Evolutionary conservation across 2,329 filamentous ascomycete genomes (phyloP), one percentile per base, ranked within the genome.

Genomic region (Fusarium solani-melongenae): DNA sequence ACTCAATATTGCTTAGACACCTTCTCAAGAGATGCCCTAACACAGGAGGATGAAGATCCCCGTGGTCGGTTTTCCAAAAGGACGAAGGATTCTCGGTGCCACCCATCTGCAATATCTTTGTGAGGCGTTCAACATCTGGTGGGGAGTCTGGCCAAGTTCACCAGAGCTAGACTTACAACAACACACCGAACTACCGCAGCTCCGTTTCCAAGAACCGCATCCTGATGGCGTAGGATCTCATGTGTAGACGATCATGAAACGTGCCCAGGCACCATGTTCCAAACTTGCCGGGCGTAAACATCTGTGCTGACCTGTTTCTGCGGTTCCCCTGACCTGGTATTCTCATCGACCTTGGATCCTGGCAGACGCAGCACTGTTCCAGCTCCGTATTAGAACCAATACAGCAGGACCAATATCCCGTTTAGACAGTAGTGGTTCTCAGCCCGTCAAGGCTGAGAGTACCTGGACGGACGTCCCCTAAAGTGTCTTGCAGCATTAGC

Each of bases 231-330:
- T 60, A 73, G 65, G 62, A 63, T 56, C 29, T 63, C 53, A 44
- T 38, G 27, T 53, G 64, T 58, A 69, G 70, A 66, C 59, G 69
- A 62, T 57, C 63, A 56, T 74, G 67, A 71, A 69, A 73, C 66
- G 27, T 62, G 56, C 15, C 64, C 51, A 36, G 60, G 60, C 34
- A 61, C 71, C 67, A 66, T 59, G 74, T 66, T 64, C 31, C 61
- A 63, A 63, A 67, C 57, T 65, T 57, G 58, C 66, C 62, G 67
- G 69, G 57, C 49, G 41, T 41, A 55, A 41, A 39, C 34, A 41
- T 11, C 24, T 57, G 65, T n/a, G 56, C 20, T 59, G 57, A 20
- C 36, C 31, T 62, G 49, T 29, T 55, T 46, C 41, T 46, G 41
- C 20, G 41, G 41, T 22, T 46, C 53, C 67, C 34, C 38, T 72